Percentiles rank a stretch among this genome's conserved stretches.
Evolutionary conservation across 2,329 filamentous ascomycete genomes (phyloP).

Genomic region (Trichoderma harzianum): DNA sequence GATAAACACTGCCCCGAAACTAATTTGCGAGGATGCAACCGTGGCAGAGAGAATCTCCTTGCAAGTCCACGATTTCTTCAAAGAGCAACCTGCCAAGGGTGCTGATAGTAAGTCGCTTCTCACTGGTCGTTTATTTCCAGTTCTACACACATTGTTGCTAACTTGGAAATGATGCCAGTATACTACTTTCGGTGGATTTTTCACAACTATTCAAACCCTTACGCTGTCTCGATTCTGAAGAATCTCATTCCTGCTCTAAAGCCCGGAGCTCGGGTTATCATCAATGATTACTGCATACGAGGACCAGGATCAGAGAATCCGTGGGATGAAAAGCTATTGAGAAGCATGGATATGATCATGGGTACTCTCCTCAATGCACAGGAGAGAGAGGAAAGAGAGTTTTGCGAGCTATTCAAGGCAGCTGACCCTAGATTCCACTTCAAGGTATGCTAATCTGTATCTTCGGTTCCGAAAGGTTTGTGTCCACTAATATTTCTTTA

Average conservation of each 20-base stretch:
- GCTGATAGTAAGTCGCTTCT: slow-evolving; percentile 45
- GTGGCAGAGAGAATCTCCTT: slow-evolving; percentile 41
- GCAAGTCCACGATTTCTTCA: slow-evolving; percentile 56
- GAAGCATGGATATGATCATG: slow-evolving; percentile 53
- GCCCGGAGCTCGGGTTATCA: slow-evolving; percentile 48
- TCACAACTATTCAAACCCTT: slow-evolving; percentile 58
- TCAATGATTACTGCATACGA: slow-evolving; percentile 45
- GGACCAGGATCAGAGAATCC: slow-evolving; percentile 38
- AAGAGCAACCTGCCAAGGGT: slow-evolving; percentile 48
- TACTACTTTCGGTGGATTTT: slow-evolving; percentile 60
- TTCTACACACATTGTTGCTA: background rate
- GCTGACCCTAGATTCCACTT: slow-evolving; percentile 44
- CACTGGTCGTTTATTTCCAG: background rate
- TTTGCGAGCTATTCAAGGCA: slow-evolving; percentile 41
- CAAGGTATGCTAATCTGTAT: slow-evolving; percentile 29
- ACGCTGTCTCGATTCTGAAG: slow-evolving; percentile 46
- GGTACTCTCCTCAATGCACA: slow-evolving; percentile 49
- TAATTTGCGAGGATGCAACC: slow-evolving; percentile 38
- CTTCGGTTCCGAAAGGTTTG: fast-evolving
- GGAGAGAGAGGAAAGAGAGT: slow-evolving; percentile 48
- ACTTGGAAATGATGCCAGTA: slow-evolving; percentile 30
- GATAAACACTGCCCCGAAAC: slow-evolving; percentile 44
- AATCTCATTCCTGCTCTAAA: slow-evolving; percentile 54
- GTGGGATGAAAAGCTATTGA: slow-evolving; percentile 47
- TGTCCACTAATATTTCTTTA: slow-evolving; percentile 20